phyloP scores from a whole-genome alignment of 768 basidiomycete genomes.

The Lactarius psammicola region DNA sequence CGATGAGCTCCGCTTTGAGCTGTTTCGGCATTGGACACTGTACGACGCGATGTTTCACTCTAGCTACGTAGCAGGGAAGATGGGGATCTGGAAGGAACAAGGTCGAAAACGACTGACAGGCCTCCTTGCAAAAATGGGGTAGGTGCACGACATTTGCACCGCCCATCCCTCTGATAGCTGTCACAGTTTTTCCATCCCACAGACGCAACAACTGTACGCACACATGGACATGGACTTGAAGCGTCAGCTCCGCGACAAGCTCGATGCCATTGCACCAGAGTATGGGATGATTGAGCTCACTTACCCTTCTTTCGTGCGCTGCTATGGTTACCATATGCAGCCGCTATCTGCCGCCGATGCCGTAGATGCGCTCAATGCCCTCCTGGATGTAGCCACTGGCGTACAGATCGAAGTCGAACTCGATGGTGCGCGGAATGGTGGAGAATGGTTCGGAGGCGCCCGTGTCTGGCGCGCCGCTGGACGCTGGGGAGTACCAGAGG shows the following conservation, averaged over 20 bases:
- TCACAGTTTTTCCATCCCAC: conserved; percentile 82
- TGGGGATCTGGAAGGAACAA: conserved; percentile 95
- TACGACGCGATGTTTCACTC: conserved; percentile 99
- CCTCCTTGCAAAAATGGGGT: conserved; percentile 98
- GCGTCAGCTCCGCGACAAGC: conserved; percentile 69
- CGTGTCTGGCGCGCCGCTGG: conserved; percentile 58
- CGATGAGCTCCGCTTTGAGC: conserved; percentile 90
- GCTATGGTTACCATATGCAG: conserved; percentile 84
- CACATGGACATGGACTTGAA: conserved; percentile 99
- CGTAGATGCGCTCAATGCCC: conserved; percentile 82
- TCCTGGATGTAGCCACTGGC: conserved; percentile 89
- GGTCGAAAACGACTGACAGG: conserved; percentile 88
- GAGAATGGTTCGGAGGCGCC: conserved; percentile 94
- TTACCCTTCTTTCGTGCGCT: conserved; percentile 91
- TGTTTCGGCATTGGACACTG: conserved; percentile 96
- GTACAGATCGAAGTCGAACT: conserved; percentile 88
- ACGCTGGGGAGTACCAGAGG: conserved; percentile 30
- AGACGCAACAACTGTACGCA: conserved; percentile 89
- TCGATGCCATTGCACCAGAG: conserved; percentile 88
- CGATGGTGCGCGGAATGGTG: conserved; percentile 84
- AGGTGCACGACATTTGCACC: conserved; percentile 24
- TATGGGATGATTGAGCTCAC: conserved; percentile 92
- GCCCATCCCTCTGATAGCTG: conserved; percentile 3
- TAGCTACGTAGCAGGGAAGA: conserved; percentile 89
- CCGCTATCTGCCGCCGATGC: conserved; percentile 91